Evolutionary conservation across 176 grass and related monocot genomes (phyloP), one percentile per base, ranked within the genome.

Genomic region (Bromus sterilis): DNA sequence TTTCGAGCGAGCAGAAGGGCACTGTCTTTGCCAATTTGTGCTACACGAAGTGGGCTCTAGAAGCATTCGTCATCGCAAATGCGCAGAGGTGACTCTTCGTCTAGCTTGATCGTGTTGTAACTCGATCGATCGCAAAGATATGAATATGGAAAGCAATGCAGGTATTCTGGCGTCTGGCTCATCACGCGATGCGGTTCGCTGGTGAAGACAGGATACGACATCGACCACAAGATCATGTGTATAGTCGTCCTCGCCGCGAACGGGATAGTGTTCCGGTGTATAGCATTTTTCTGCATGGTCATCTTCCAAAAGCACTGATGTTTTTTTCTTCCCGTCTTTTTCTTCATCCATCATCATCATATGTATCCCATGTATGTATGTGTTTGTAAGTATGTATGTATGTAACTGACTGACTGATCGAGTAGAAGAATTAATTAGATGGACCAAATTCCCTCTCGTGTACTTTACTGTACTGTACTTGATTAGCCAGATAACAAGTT

Each of bases 1-100:
- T 97, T 75, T 86, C 93, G 77, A 97, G 80, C 34, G 83, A 97
- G 62, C 60, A 91, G 66, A 91, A 93, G 73, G 65, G 46, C 43
- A 87, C 80, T 0, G 30, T 85, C 39, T 56, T 97, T 32, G 73
- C 86, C 28, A 90, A 97, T 14, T 76, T 97, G 10, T 97, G 94
- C 86, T 97, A 97, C 88, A 97, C 94, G 10, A 97, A 97, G 80
- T 97, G 94, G 94, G 94, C 94, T 10, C 75, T 97, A 1, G 94
- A 97, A 84, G 94, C 86, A 4, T 97, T 97, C 37, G 93, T 97
- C 25, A 86, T 97, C 40, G 90, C 83, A 4, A 97, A 97, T 77
- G 93, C 85, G 43, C 60, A 96, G 83, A 91, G 63, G 86, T 97
- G 90, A 97, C 48, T 12, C 24, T 39, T 21, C 64, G 23, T 37